These are phyloP conservation scores for Boletus coccyginus DNA, from an alignment of 768 basidiomycete species.

Conservation along the genomic window DNA sequence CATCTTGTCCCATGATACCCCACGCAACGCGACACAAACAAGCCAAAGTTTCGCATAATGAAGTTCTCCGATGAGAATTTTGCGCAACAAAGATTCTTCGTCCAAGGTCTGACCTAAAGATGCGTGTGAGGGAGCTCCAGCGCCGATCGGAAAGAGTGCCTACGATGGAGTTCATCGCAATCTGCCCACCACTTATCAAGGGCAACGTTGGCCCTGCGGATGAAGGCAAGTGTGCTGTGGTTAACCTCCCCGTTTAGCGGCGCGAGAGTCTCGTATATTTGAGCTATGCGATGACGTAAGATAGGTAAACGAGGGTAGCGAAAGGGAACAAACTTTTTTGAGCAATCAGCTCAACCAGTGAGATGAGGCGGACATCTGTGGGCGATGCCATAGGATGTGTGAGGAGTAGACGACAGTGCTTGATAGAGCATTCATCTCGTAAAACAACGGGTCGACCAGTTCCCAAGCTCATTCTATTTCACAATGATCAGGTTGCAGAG, in stretches of 20 bases:
- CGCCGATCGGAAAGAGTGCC: conserved; percentile 7
- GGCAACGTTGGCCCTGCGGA: conserved; percentile 81
- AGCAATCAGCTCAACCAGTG: conserved; percentile 85
- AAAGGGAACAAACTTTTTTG: conserved; percentile 69
- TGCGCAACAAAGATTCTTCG: conserved; percentile 80
- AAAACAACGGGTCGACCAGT: conserved; percentile 89
- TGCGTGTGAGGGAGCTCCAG: conserved; percentile 4
- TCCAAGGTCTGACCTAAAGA: conserved; percentile 71
- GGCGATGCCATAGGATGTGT: conserved; percentile 84
- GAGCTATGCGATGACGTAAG: conserved; percentile 49
- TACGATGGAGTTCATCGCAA: conserved; percentile 82
- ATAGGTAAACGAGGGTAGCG: not conserved
- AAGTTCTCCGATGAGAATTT: conserved; percentile 84
- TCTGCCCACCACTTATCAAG: conserved; percentile 91
- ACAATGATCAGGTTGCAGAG: conserved; percentile 11
- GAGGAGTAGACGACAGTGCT: conserved; percentile 78
- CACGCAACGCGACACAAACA: conserved; percentile 87
- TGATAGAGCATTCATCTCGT: conserved; percentile 84
- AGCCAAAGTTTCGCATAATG: conserved; percentile 96
- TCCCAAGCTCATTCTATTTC: conserved; percentile 78
- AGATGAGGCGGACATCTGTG: conserved; percentile 86
- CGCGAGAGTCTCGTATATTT: conserved; percentile 88
- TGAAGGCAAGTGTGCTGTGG: conserved; percentile 80
- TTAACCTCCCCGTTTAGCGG: conserved; percentile 86
- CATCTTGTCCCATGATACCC: conserved; percentile 95